Percentiles rank a stretch among this genome's conserved stretches.
Conservation (phyloP, 164 flowering plant species). For the Buxus sempervirens region DNA sequence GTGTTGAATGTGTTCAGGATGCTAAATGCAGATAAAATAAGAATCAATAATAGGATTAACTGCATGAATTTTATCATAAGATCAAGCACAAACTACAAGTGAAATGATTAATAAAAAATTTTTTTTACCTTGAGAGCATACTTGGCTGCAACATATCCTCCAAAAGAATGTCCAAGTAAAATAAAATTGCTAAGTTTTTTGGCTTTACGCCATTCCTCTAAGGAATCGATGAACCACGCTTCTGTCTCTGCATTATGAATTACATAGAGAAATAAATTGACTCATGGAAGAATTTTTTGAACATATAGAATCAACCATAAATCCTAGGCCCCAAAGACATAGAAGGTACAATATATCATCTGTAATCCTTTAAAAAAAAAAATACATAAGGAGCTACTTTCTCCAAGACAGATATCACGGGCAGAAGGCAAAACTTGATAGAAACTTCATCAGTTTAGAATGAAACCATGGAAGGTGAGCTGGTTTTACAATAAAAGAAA, state of each 20-base stretch:
- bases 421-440: neutral
- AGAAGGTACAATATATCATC: neutral
- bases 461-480: neutral
- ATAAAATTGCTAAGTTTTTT: slow-evolving; percentile 84
- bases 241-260: slow-evolving; percentile 71
- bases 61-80: neutral
- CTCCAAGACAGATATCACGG: neutral
- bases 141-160: slow-evolving; percentile 96
- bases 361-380: neutral
- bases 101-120: slow-evolving; percentile 11
- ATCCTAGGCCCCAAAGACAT: neutral
- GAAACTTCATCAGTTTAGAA: neutral
- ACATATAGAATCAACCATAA: neutral
- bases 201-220: slow-evolving; percentile 98
- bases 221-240: slow-evolving; percentile 95
- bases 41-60: slow-evolving; percentile 10
- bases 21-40: slow-evolving; percentile 36
- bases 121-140: slow-evolving; percentile 99
- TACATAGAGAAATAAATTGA: neutral
- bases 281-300: neutral
- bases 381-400: neutral
- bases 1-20: slow-evolving; percentile 89
- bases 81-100: neutral
- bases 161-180: slow-evolving; percentile 96
- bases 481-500: no score